phyloP scores from a whole-genome alignment of 176 grass and related monocot species.

The Triticum aestivum region DNA sequence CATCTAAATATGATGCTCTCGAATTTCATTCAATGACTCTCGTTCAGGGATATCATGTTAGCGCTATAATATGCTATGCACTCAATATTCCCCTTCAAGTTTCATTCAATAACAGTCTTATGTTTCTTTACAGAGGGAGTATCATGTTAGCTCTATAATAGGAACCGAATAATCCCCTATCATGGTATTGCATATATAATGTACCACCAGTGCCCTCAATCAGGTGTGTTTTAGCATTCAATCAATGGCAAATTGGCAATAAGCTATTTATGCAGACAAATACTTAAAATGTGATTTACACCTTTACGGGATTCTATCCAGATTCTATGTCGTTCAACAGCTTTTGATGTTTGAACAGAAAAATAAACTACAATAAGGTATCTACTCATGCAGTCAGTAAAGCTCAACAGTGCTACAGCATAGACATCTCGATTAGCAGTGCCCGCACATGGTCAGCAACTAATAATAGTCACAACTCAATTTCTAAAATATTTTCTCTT shows the following conservation, averaged over 20 bases:
- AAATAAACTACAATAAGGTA: constrained; percentile 26
- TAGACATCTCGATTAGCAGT: not conserved
- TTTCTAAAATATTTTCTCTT: not conserved
- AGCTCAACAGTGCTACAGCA: not conserved
- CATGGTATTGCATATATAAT: not conserved
- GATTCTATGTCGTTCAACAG: not conserved
- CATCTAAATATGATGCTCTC: constrained; percentile 8
- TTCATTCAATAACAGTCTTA: too few relatives aligned
- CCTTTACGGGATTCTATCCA: not conserved
- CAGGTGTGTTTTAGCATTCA: constrained; percentile 19
- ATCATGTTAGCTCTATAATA: too few relatives aligned
- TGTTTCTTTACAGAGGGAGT: too few relatives aligned
- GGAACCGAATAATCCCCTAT: not conserved
- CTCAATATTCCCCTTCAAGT: not conserved
- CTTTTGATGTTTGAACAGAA: constrained; percentile 25
- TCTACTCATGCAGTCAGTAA: not conserved
- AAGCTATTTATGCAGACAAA: not conserved
- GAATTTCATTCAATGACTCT: not conserved
- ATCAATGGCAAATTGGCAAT: constrained; percentile 15
- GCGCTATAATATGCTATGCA: not conserved
- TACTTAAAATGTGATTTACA: not conserved
- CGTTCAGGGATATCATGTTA: not conserved
- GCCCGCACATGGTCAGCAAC: not conserved
- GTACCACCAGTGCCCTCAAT: not conserved
- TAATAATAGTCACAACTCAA: constrained; percentile 3